Conservation (phyloP, 768 basidiomycete genomes). For the Tremella yokohamensis region DNA sequence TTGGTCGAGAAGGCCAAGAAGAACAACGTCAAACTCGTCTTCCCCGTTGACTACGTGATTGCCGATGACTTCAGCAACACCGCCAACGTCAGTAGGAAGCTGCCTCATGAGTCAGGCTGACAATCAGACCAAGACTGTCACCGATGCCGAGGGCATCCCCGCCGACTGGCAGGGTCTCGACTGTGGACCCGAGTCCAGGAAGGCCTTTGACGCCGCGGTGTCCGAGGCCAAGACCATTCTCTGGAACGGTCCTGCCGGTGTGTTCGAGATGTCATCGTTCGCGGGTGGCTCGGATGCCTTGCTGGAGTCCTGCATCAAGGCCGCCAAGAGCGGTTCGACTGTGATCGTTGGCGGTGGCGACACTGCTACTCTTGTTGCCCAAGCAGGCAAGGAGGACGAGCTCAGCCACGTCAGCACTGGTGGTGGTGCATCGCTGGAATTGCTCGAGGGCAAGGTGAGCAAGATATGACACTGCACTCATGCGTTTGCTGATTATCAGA, state of each 20-base stretch:
- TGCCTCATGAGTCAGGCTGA: neutral
- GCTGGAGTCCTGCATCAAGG: conserved; percentile 79
- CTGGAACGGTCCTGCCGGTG: conserved; percentile 91
- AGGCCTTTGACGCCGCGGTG: conserved; percentile 75
- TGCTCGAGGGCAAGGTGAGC: conserved; percentile 92
- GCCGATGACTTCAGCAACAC: conserved; percentile 94
- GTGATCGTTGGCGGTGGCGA: conserved; percentile 84
- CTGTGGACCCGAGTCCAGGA: conserved; percentile 75
- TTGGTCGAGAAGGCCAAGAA: conserved; percentile 88
- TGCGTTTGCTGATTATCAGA: conserved; percentile 53
- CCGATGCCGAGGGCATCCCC: conserved; percentile 82
- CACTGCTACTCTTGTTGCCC: conserved; percentile 83
- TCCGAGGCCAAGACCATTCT: conserved; percentile 88
- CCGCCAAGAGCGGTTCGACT: conserved; percentile 75
- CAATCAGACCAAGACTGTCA: conserved; percentile 54
- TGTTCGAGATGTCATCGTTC: conserved; percentile 94
- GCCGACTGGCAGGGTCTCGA: conserved; percentile 95
- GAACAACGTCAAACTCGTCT: conserved; percentile 88
- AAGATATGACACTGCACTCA: neutral
- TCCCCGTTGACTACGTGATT: conserved; percentile 90
- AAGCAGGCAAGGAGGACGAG: conserved; percentile 75
- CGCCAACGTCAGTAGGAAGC: conserved; percentile 60
- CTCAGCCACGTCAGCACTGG: conserved; percentile 96
- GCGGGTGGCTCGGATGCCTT: conserved; percentile 77
- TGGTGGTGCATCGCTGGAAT: conserved; percentile 68